phyloP scores from a whole-genome alignment of 148 eudicot species.

The Persicaria maculosa region DNA sequence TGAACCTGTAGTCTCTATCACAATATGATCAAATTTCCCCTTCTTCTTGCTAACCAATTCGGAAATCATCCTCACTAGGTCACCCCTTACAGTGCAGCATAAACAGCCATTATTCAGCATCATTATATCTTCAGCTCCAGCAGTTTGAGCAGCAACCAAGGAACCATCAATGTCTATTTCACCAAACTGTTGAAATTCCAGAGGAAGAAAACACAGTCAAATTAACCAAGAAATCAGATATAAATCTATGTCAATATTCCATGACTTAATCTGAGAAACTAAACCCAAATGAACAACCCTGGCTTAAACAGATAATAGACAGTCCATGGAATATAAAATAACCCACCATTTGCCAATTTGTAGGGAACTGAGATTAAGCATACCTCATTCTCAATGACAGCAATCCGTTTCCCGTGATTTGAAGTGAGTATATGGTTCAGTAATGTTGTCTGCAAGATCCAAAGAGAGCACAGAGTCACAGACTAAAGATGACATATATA shows the following conservation, averaged over 20 bases:
- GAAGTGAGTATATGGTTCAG: slow-evolving; percentile 45
- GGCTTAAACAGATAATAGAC: not conserved
- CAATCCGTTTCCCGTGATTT: slow-evolving; percentile 45
- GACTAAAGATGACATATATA: not conserved
- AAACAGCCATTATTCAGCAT: slow-evolving; percentile 98
- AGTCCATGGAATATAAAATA: not conserved
- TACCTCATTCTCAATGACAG: slow-evolving; percentile 51
- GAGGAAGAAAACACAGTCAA: not conserved
- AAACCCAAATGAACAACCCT: not conserved
- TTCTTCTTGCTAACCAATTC: slow-evolving; percentile 74
- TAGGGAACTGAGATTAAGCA: not conserved
- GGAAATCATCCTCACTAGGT: slow-evolving; percentile 90
- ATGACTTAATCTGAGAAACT: not conserved
- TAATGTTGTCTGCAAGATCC: slow-evolving; percentile 64
- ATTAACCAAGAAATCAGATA: not conserved
- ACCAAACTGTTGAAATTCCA: slow-evolving; percentile 30
- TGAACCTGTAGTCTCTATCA: slow-evolving; percentile 93
- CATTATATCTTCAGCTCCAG: slow-evolving; percentile 89
- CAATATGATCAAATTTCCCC: slow-evolving; percentile 93
- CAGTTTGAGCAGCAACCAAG: slow-evolving; percentile 81
- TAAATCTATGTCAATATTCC: not conserved
- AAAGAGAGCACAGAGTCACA: not conserved
- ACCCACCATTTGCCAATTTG: not conserved
- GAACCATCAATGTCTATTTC: slow-evolving; percentile 53
- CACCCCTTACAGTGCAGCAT: slow-evolving; percentile 98